Evolutionary conservation across 2,329 filamentous ascomycete species (phyloP).

Genomic region (Aureobasidium sp.): DNA sequence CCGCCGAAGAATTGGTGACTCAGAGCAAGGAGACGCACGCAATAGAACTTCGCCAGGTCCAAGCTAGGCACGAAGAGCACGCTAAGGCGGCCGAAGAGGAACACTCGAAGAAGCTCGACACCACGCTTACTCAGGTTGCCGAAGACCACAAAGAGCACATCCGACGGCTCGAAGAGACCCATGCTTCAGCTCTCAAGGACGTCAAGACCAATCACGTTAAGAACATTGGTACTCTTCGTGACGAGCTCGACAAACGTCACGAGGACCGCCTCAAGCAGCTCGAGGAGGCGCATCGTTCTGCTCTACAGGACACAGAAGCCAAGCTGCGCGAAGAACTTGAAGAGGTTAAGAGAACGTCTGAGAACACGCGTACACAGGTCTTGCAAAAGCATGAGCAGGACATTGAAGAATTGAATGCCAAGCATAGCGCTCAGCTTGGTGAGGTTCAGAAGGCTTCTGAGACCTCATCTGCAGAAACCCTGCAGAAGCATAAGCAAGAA

Average conservation of each 20-base stretch:
- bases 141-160: neutral
- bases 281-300: neutral
- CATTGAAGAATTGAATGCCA: neutral
- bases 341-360: neutral
- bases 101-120: neutral
- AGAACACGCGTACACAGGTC: neutral
- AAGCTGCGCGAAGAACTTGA: neutral
- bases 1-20: neutral
- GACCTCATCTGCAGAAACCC: neutral
- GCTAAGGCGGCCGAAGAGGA: neutral
- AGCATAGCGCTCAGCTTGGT: conserved; percentile 5
- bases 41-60: neutral
- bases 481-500: conserved; percentile 3
- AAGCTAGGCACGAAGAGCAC: neutral
- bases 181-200: neutral
- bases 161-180: neutral
- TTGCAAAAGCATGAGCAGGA: neutral
- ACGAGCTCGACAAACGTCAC: neutral
- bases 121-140: neutral
- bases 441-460: neutral
- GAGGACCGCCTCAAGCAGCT: neutral
- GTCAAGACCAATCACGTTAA: neutral
- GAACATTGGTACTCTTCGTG: neutral
- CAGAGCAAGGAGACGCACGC: neutral
- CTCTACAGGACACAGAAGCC: neutral